Conservation (phyloP, 2,329 filamentous ascomycete genomes). For the Metarhizium anisopliae region DNA sequence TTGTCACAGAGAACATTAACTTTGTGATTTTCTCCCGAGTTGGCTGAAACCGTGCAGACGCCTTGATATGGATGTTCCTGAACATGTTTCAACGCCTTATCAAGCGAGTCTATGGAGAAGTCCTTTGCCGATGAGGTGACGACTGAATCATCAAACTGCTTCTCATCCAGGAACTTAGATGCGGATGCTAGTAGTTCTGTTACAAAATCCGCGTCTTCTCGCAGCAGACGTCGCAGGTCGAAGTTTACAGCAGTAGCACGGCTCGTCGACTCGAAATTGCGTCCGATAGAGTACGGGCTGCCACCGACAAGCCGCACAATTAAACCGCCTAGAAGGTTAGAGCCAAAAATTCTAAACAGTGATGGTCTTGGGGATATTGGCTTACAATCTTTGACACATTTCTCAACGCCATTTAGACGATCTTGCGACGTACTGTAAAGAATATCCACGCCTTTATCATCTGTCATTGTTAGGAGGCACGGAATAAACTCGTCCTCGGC, state of each 20-base stretch:
- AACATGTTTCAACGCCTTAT: conserved; percentile 18
- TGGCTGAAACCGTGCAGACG: conserved; percentile 10
- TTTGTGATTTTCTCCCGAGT: conserved; percentile 1
- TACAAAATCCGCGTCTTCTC: conserved; percentile 22
- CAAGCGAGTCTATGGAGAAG: conserved; percentile 14
- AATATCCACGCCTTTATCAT: conserved; percentile 28
- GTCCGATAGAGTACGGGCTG: conserved; percentile 9
- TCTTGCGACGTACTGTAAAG: conserved; percentile 36
- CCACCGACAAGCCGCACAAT: conserved; percentile 22
- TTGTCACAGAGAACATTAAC: conserved; percentile 17
- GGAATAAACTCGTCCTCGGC: conserved; percentile 24
- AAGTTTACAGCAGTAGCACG: conserved; percentile 22
- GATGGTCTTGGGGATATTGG: not conserved
- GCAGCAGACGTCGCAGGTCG: conserved; percentile 23
- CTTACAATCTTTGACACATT: conserved; percentile 28
- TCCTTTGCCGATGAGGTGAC: not conserved
- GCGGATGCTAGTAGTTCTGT: conserved; percentile 17
- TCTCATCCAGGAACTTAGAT: conserved; percentile 4
- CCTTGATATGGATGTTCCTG: conserved; percentile 18
- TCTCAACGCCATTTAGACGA: conserved; percentile 20
- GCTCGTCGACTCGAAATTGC: not conserved
- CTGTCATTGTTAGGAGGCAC: conserved; percentile 22
- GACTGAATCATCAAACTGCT: not conserved
- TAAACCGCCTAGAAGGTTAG: conserved; percentile 18
- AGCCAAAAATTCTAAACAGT: not conserved